phyloP scores from a whole-genome alignment of 805 yeast genomes.

The Yamadazyma phyllophila region DNA sequence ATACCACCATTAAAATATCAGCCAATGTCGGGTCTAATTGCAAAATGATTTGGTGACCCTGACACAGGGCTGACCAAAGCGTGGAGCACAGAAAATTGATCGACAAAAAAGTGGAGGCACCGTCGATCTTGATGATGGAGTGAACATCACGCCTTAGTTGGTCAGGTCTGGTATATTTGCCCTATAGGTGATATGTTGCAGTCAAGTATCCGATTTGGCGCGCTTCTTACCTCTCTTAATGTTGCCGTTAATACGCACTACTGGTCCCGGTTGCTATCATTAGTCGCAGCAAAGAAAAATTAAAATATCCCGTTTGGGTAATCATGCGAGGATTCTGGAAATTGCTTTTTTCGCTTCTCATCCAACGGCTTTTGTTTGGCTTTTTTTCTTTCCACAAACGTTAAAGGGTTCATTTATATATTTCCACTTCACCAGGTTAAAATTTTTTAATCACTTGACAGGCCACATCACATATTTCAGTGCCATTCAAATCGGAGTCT shows the following conservation, averaged over 20 bases:
- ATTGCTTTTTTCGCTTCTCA: constrained; percentile 1
- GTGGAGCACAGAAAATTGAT: not conserved
- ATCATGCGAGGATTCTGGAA: not conserved
- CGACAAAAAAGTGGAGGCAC: not conserved
- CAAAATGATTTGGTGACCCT: not conserved
- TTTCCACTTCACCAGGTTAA: not conserved
- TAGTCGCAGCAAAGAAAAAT: not conserved
- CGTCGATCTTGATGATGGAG: not conserved
- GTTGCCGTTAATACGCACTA: not conserved
- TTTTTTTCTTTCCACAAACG: not conserved
- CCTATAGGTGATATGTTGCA: not conserved
- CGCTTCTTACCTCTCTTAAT: not conserved
- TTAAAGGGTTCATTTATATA: constrained; percentile 4
- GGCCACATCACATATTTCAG: not conserved
- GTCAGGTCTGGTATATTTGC: too few species aligned
- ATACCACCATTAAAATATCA: too few species aligned
- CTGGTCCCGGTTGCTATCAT: not conserved
- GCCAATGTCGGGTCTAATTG: too few species aligned
- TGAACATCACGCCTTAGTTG: not conserved
- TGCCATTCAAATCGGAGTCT: not conserved
- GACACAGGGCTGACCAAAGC: not conserved
- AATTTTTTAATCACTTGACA: not conserved
- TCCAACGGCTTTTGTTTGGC: constrained; percentile 4
- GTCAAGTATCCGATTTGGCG: not conserved
- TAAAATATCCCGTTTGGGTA: not conserved